These are phyloP conservation scores for Phaeosphaeria sp. DNA, from an alignment of 2,329 filamentous ascomycete species.

Conservation along the genomic window DNA sequence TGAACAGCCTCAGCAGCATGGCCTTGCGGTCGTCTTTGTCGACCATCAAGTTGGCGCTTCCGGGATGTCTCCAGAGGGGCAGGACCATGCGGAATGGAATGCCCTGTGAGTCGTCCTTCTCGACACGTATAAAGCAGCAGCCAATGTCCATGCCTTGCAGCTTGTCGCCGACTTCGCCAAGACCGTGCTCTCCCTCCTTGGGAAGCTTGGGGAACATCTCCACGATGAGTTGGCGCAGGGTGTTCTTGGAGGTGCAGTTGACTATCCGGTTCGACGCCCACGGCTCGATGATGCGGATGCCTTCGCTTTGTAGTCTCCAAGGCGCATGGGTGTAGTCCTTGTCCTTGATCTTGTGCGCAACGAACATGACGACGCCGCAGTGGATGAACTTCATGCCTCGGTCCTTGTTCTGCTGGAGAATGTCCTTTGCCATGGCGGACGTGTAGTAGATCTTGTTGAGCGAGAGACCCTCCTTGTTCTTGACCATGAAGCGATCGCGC, in stretches of 20 bases:
- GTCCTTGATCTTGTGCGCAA: constrained; percentile 75
- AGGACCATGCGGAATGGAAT: constrained; percentile 82
- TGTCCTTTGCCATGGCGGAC: constrained; percentile 80
- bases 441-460: constrained; percentile 98
- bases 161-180: constrained; percentile 87
- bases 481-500: constrained; percentile 90
- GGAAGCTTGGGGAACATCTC: constrained; percentile 97
- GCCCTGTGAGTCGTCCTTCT: constrained; percentile 72
- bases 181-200: constrained; percentile 73
- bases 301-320: constrained; percentile 96
- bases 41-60: constrained; percentile 94
- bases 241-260: constrained; percentile 76
- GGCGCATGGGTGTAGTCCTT: constrained; percentile 90
- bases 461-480: constrained; percentile 86
- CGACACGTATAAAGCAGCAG: constrained; percentile 87
- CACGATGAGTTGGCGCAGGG: constrained; percentile 80
- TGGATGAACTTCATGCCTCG: constrained; percentile 95
- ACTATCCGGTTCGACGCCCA: constrained; percentile 87
- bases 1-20: constrained; percentile 89
- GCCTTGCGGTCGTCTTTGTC: constrained; percentile 94
- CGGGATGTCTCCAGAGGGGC: constrained; percentile 91
- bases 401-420: constrained; percentile 86
- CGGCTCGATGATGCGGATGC: constrained; percentile 86
- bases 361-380: constrained; percentile 95
- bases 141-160: constrained; percentile 82